Base-by-base conservation (phyloP, 2,329 filamentous ascomycete species). In the Sarocladiaceae sp. region DNA sequence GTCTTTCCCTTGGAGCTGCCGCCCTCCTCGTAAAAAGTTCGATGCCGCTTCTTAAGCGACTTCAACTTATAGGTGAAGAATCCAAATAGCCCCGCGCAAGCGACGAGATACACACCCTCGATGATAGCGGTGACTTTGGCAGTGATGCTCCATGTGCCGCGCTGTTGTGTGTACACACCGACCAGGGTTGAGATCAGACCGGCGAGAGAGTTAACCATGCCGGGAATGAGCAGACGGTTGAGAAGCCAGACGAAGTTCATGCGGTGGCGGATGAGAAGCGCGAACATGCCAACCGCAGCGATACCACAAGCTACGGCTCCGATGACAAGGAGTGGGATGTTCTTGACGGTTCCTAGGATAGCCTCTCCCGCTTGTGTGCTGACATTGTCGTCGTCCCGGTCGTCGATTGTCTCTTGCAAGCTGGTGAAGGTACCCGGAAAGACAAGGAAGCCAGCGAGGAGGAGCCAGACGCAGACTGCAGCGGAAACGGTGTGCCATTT, bases 191-290 rank as follows among this genome's bases (percentile, higher is more conserved):
- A 73, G 6, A 80, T 66, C 25, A 80, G 56, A 1, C 78, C 78
- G 4, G 75, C 77, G 13, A 75, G 56, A 13, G 72, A 73, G 59
- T 79, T 78, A 50, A 78, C 62, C 12, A 70, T 57, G 0, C 68
- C 64, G 1, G 70, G 71, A 55, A 78, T 54, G 56, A 80, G 78
- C 12, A 81, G 64, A 52, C 71, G 68, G 59, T 79, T 77, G 8
- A 78, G 66, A 20, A 80, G 65, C 78, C 76, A 82, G 17, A 80
- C 68, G 53, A 80, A 79, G 56, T 81, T 80, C 15, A 61, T 58
- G 35, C 70, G 62, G 64, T 74, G 75, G 18, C 65, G 62, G 50
- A 68, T 63, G 55, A 69, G 76, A n/a, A 81, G 63, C 59, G 64
- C 68, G 2, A 68, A 49, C 59, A 75, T 73, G 3, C 74, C 62